Evolutionary conservation across 2,329 filamentous ascomycete species (phyloP), one percentile per base, ranked within the genome.

Genomic region (Neurospora sp.): DNA sequence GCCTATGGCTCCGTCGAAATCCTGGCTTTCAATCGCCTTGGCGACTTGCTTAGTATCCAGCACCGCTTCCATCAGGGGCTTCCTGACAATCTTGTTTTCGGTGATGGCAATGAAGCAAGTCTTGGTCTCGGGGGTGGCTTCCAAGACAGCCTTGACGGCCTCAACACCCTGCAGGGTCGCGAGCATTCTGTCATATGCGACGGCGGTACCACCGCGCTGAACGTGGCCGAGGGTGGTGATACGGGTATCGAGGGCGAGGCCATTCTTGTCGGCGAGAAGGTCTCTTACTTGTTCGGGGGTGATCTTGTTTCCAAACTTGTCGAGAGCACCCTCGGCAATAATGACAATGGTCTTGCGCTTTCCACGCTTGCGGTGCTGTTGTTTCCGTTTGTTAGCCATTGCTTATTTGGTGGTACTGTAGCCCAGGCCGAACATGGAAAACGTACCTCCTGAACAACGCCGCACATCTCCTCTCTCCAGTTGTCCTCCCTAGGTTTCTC

Each of bases 341-440:
- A 99, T 97, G 76, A 99, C 95, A 76, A 98, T 98, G 1, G 96
- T 98, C 84, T 97, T 96, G 76, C 96, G 89, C 86, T 98, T 99
- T 77, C 96, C 96, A 78, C 93, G 86, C 72, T 86, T 84, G 74
- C 96, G 90, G 82, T 98, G 96, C 90, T 96, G 78, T 73, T 73
- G 69, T 74, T 9, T 36, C 70, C 71, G 76, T 73, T 76, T 70
- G 28, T 62, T 62, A 62, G 76, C 72, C 75, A 43, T 62, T 33
- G 52, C 28, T 52, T 28, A 33, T 62, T 15, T 36, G 13, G 52
- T 36, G 52, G 52, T 15, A 33, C 6, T 33, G 52, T 62, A 17
- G 19, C 19, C 23, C 23, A 28, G 23, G 70, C 74, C 69, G 69
- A 69, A 66, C 46, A 70, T 74, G 38, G 67, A 36, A 36, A 39